Base-by-base conservation (phyloP, 2,329 filamentous ascomycete genomes). In the Penicillium capsulatum region DNA sequence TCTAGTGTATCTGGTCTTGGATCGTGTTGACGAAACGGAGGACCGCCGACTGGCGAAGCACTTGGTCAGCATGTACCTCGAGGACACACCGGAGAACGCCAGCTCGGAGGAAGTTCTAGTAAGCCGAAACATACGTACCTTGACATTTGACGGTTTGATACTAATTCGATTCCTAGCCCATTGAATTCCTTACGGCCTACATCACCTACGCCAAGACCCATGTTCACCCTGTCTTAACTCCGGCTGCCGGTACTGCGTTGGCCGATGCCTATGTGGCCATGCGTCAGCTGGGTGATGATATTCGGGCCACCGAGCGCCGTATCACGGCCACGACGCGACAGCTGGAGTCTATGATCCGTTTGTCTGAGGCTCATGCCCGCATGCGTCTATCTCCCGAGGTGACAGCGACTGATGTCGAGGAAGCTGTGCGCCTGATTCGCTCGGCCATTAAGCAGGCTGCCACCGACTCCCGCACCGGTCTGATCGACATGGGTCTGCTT, bases 281-380 rank as follows among this genome's bases (percentile, higher is more conserved):
- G 88, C 89, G 92, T 50, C 87, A 90, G 59, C 81, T 98, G 0
- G 92, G 92, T 32, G 84, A 89, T 53, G 85, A 90, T 55, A 83
- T 91, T 24, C 87, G 91, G 34, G 78, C 89, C 2, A 80, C 86
- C 3, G 94, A 98, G 67, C 91, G 94, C 66, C 87, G 92, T 52
- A 98, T 98, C 69, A 98, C 92, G 0, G 92, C 92, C 28, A 98
- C 92, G 3, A 98, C 94, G 0, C 81, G 92, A 61, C 92, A 98
- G 68, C 76, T 98, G 4, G 94, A 98, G 69, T 92, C 85, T 31
- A 98, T 98, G 94, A 97, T 98, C 61, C 91, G 92, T 46, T 83
- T 98, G 3, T 73, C 90, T 1, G 92, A 98, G 71, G 92, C 90
- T 0, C 94, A 98, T 66, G 94, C 92, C 34, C 96, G 96, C 67